A percentile compares a stretch with the other conserved stretches of the same genome.
Conservation (phyloP, 129 eudicot species). For the Escallonia herrerae region DNA sequence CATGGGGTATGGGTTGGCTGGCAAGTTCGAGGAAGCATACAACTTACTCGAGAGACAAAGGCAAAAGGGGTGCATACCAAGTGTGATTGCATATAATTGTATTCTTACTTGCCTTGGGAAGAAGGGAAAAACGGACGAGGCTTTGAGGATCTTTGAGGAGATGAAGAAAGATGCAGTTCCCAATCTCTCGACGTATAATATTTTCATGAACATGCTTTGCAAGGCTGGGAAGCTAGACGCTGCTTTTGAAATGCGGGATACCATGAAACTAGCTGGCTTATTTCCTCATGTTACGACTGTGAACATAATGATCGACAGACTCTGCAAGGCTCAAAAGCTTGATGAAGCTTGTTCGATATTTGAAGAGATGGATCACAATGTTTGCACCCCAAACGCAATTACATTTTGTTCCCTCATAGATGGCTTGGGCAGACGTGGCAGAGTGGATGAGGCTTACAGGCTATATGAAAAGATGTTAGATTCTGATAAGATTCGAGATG, state of each 20-base stretch:
- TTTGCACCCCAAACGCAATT: constrained; percentile 58
- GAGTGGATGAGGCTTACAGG: constrained; percentile 84
- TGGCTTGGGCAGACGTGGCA: constrained; percentile 74
- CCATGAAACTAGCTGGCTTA: constrained; percentile 76
- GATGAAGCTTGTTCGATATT: constrained; percentile 76
- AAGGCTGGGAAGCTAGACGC: constrained; percentile 44
- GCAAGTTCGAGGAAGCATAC: constrained; percentile 78
- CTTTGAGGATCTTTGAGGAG: constrained; percentile 49
- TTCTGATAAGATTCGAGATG: constrained; percentile 49
- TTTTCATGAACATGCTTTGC: constrained; percentile 81
- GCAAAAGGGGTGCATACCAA: constrained; percentile 70
- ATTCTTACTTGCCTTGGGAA: constrained; percentile 87
- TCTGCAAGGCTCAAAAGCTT: constrained; percentile 61
- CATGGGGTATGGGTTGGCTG: constrained; percentile 92
- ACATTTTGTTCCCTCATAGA: constrained; percentile 87
- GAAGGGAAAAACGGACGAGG: constrained; percentile 65
- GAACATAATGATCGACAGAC: constrained; percentile 82
- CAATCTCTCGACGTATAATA: constrained; percentile 68
- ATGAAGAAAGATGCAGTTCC: constrained; percentile 87
- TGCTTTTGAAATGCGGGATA: constrained; percentile 62
- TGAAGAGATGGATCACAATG: constrained; percentile 53
- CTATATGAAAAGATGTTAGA: constrained; percentile 76
- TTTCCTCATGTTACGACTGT: constrained; percentile 67
- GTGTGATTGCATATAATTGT: constrained; percentile 81
- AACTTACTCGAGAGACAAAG: constrained; percentile 74